Percentiles rank a stretch among this genome's conserved stretches.
These are phyloP conservation scores for Misopates orontium DNA, from an alignment of 257 asterid species.

Conservation along the genomic window DNA sequence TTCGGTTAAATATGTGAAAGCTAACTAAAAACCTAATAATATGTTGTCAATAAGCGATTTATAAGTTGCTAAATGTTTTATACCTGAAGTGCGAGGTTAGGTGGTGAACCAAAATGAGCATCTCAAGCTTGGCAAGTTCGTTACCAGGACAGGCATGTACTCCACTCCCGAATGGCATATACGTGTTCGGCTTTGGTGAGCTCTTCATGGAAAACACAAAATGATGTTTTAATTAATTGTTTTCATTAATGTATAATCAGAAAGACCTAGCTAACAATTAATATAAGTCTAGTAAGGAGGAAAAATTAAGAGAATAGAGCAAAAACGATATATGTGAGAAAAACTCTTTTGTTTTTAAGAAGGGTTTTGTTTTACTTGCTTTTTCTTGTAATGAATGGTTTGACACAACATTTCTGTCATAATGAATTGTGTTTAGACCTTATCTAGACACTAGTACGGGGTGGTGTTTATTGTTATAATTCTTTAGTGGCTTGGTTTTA, in stretches of 20 bases:
- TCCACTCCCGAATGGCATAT: constrained; percentile 91
- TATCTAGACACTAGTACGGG: too few relatives aligned
- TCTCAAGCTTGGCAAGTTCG: constrained; percentile 84
- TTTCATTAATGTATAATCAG: not conserved
- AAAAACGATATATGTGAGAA: too few relatives aligned
- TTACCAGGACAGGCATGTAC: constrained; percentile 91
- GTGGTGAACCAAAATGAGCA: constrained; percentile 75
- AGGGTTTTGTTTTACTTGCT: not conserved
- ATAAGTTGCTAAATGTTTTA: not conserved
- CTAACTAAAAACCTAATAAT: too few relatives aligned
- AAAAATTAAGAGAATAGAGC: too few relatives aligned
- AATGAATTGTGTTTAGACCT: not conserved
- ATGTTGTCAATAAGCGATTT: not conserved
- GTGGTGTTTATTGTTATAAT: too few relatives aligned
- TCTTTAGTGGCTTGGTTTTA: too few relatives aligned
- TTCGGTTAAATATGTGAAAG: too few relatives aligned
- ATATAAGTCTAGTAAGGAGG: too few relatives aligned
- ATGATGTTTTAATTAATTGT: not conserved
- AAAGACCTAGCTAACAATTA: too few relatives aligned
- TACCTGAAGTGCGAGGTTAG: constrained; percentile 71
- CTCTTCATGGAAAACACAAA: constrained; percentile 33
- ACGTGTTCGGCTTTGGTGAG: constrained; percentile 67
- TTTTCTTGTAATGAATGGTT: not conserved
- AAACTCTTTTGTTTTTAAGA: too few relatives aligned
- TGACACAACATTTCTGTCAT: not conserved